Percentiles rank a stretch among this genome's conserved stretches.
Evolutionary conservation across 768 basidiomycete species (phyloP).

Genomic region (Collybia nuda): DNA sequence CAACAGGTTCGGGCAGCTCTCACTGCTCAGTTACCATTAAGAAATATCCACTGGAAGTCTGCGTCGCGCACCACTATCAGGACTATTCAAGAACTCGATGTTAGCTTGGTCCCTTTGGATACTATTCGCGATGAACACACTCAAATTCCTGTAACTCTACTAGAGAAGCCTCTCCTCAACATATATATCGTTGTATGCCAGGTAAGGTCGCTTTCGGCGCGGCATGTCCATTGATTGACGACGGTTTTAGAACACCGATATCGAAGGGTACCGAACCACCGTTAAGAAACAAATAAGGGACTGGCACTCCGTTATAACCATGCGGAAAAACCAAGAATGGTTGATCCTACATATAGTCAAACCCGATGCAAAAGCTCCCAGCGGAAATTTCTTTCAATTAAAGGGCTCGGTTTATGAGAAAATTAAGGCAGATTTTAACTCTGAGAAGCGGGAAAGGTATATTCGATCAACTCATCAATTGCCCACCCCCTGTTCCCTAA

Average conservation of each 20-base stretch:
- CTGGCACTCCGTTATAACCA: slow-evolving; percentile 71
- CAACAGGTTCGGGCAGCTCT: slow-evolving; percentile 65
- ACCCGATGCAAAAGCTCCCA: slow-evolving; percentile 59
- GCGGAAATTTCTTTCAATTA: slow-evolving; percentile 77
- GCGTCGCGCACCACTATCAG: slow-evolving; percentile 66
- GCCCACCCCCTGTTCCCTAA: not conserved
- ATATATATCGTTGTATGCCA: slow-evolving; percentile 88
- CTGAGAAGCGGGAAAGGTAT: slow-evolving; percentile 84
- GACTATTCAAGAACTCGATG: slow-evolving; percentile 87
- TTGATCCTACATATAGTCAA: slow-evolving; percentile 84
- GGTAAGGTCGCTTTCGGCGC: slow-evolving; percentile 40
- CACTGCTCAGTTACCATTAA: slow-evolving; percentile 75
- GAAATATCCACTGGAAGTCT: slow-evolving; percentile 93
- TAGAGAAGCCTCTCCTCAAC: slow-evolving; percentile 88
- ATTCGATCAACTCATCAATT: slow-evolving; percentile 5
- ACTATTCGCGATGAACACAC: slow-evolving; percentile 70
- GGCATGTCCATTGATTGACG: slow-evolving; percentile 5
- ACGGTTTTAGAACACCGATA: slow-evolving; percentile 48
- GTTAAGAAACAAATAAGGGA: slow-evolving; percentile 89
- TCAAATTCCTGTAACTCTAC: slow-evolving; percentile 71
- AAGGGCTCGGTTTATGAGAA: slow-evolving; percentile 87
- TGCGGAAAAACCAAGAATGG: slow-evolving; percentile 90
- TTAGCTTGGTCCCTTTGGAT: slow-evolving; percentile 70
- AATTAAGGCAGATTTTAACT: slow-evolving; percentile 89
- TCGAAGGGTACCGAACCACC: slow-evolving; percentile 75